Evolutionary conservation across 352 stramenopile genomes (phyloP).

Genomic region (Pythium monospermum): DNA sequence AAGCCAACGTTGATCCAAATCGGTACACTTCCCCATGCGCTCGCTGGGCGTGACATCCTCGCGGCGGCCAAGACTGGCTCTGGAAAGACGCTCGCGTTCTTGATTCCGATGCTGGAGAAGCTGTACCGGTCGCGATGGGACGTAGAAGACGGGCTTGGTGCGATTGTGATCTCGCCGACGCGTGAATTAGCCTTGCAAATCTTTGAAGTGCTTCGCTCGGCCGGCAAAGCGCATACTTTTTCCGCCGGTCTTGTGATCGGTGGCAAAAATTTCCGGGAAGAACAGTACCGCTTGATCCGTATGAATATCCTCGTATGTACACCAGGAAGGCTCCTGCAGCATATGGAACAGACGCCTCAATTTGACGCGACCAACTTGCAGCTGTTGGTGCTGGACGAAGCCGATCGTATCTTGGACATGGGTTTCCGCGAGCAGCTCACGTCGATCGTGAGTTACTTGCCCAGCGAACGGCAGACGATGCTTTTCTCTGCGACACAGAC

Average conservation of each 20-base stretch:
- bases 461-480: conserved; percentile 92
- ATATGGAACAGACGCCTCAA: conserved; percentile 97
- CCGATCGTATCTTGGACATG: conserved; percentile 98
- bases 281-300: conserved; percentile 91
- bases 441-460: conserved; percentile 96
- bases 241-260: conserved; percentile 96
- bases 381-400: conserved; percentile 98
- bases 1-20: conserved; percentile 89
- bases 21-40: conserved; percentile 78
- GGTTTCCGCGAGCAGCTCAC: conserved; percentile 99
- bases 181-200: conserved; percentile 99
- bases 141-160: conserved; percentile 92
- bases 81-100: conserved; percentile 93
- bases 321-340: conserved; percentile 95
- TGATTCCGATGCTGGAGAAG: conserved; percentile 87
- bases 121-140: conserved; percentile 87
- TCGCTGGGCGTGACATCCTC: conserved; percentile 89
- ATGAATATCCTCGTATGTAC: conserved; percentile 99
- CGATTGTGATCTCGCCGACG: conserved; percentile 97
- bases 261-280: conserved; percentile 93
- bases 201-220: conserved; percentile 96
- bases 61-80: conserved; percentile 91
- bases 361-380: conserved; percentile 95
- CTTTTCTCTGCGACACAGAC: conserved; percentile 98
- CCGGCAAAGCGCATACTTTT: conserved; percentile 95